Evolutionary conservation across 2,329 filamentous ascomycete species (phyloP), one percentile per base, ranked within the genome.

Genomic region (Aspergillus pseudoviridinutans): DNA sequence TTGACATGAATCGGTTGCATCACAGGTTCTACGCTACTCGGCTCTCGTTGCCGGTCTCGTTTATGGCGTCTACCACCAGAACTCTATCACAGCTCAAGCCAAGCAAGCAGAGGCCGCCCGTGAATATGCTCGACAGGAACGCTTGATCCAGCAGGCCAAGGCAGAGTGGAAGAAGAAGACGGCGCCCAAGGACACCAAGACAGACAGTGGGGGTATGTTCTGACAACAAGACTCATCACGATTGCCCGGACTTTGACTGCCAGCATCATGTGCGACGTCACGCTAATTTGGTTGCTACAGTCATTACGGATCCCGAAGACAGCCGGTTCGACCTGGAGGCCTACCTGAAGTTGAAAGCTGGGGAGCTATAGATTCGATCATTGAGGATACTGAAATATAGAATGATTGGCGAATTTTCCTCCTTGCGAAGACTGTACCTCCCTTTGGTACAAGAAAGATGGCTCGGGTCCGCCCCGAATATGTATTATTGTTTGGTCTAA

Each of bases 21-120:
- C 69, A 53, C 78, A 99, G 94, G 93, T 99, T 78, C 86, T 97
- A 78, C 92, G 94, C 80, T 99, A 93, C 85, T 93, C 92, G 74
- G 92, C 92, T 75, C 90, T 99, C 67, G 90, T 87, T 73, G 83
- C 91, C 72, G 94, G 94, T 76, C 81, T 97, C 75, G 88, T 96
- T 80, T 99, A 99, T 82, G 94, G 94, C 77, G 87, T 96, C 82
- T 90, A 88, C 79, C 93, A 96, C 82, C 94, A 99, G 82, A 83
- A 88, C 73, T 84, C 86, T 62, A 88, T 99, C 77, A 87, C 80
- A 67, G 78, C 89, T 57, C 78, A 84, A 70, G 86, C 92, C 72
- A 89, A 87, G 79, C 79, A 84, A 61, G 82, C 87, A 66, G 85
- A 87, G 69, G 84, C 85, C 69, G 81, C 95, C 78, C 86, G 86